Percentiles rank a stretch among this genome's conserved stretches.
Conservation (phyloP, 306 rosid genomes). For the Rosa multiflora region DNA sequence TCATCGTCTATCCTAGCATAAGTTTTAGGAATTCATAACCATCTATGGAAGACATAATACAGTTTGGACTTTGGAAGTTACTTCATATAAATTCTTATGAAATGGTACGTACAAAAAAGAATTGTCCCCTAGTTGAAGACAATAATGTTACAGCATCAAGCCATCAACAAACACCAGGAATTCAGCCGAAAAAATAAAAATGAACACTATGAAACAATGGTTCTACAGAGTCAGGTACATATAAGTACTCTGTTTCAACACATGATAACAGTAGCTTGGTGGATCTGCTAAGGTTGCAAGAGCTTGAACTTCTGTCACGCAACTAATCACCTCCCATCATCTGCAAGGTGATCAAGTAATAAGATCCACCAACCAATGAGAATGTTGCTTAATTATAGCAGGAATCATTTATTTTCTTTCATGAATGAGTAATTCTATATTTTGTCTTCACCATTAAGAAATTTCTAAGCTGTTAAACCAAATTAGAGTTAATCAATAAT, state of each 20-base stretch:
- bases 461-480: not conserved
- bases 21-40: not conserved
- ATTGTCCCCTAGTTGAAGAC: not conserved
- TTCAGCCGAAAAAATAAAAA: not conserved
- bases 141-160: not conserved
- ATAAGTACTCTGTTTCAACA: not conserved
- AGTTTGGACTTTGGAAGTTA: not conserved
- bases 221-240: not conserved
- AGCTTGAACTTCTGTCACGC: conserved; percentile 5
- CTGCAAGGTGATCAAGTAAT: conserved; percentile 42
- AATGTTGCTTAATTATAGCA: not conserved
- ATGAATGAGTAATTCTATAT: not conserved
- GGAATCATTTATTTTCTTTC: not conserved
- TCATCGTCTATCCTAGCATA: not conserved
- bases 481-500: not conserved
- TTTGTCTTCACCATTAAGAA: not conserved
- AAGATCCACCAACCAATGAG: conserved; percentile 17
- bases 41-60: not conserved
- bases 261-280: not conserved
- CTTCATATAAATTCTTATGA: not conserved
- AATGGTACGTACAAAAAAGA: not conserved
- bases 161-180: not conserved
- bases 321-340: conserved; percentile 67
- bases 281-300: conserved; percentile 13
- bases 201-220: not conserved